Evolutionary conservation across 2,329 filamentous ascomycete species (phyloP).

Genomic region (Curvularia lunata): DNA sequence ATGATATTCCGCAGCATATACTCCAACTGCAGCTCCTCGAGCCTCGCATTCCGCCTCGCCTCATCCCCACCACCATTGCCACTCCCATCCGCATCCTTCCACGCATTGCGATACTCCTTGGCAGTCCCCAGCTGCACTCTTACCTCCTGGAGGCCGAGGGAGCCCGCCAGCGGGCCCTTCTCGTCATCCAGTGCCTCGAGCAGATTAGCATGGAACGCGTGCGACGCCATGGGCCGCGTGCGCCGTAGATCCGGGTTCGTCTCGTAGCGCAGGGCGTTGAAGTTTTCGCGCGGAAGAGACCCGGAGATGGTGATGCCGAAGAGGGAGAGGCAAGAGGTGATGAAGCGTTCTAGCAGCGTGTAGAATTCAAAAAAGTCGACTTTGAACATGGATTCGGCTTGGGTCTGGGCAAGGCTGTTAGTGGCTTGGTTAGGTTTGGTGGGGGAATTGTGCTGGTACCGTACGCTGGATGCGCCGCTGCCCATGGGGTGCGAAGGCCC

Average conservation of each 20-base stretch:
- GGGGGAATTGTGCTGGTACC: background rate
- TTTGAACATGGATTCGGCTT: conserved; percentile 69
- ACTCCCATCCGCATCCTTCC: conserved; percentile 69
- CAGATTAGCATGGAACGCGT: conserved; percentile 74
- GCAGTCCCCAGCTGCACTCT: conserved; percentile 66
- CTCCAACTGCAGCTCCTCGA: conserved; percentile 68
- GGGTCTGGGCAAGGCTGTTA: conserved; percentile 30
- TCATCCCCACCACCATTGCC: conserved; percentile 21
- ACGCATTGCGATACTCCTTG: conserved; percentile 73
- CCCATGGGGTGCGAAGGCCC: conserved; percentile 17
- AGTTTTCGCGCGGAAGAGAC: conserved; percentile 23
- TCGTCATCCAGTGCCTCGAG: conserved; percentile 65
- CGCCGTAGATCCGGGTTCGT: conserved; percentile 37
- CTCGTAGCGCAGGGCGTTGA: conserved; percentile 43
- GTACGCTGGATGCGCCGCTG: conserved; percentile 30
- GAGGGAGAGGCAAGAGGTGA: conserved; percentile 70
- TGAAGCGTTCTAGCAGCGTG: conserved; percentile 71
- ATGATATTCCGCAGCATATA: conserved; percentile 66
- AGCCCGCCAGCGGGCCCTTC: conserved; percentile 62
- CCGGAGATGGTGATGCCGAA: conserved; percentile 62
- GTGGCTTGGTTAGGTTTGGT: no score
- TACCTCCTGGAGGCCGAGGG: conserved; percentile 63
- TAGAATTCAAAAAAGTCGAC: conserved; percentile 81
- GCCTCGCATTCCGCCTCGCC: conserved; percentile 44
- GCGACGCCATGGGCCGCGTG: conserved; percentile 42